Evolutionary conservation across 257 asterid species (phyloP).

Genomic region (Nicotiana sylvestris): DNA sequence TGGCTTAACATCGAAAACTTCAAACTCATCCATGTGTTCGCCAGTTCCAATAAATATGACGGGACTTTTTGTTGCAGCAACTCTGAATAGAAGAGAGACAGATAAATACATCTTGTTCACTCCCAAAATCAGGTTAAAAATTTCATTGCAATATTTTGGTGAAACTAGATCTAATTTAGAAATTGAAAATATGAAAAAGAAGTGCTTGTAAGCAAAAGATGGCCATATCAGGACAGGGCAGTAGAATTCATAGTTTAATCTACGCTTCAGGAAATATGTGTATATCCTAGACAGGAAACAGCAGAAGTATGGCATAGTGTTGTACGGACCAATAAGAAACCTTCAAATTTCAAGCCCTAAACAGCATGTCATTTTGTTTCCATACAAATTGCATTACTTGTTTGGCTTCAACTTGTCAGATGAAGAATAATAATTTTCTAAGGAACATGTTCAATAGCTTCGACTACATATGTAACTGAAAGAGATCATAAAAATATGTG

Average conservation of each 20-base stretch:
- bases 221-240: background rate
- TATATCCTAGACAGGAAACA: background rate
- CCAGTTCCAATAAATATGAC: conserved; percentile 94
- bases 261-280: background rate
- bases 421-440: background rate
- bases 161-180: background rate
- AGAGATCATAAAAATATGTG: background rate
- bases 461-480: background rate
- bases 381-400: background rate
- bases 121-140: background rate
- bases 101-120: background rate
- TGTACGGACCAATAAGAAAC: background rate
- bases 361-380: background rate
- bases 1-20: conserved; percentile 91
- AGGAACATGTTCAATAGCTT: background rate
- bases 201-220: background rate
- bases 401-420: background rate
- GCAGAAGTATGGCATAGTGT: background rate
- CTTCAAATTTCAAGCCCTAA: background rate
- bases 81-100: conserved; percentile 45
- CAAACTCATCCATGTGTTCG: conserved; percentile 98
- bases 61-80: conserved; percentile 98
- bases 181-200: background rate
- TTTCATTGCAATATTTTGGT: background rate
- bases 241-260: background rate